These are phyloP conservation scores for Phytopythium aichiense DNA, from an alignment of 352 stramenopile genomes.

Conservation along the genomic window DNA sequence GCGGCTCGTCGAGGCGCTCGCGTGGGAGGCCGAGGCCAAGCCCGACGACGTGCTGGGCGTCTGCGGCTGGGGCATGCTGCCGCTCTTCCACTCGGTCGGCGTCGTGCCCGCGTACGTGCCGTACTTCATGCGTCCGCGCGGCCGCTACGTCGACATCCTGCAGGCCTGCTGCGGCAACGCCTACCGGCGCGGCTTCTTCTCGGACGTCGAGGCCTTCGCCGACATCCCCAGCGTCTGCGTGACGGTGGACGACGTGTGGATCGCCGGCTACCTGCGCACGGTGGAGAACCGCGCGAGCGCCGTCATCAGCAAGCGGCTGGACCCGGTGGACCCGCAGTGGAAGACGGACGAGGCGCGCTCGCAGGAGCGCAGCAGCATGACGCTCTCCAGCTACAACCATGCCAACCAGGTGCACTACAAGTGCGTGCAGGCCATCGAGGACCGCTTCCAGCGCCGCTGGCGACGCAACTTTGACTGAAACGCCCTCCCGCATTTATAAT, in stretches of 20 bases:
- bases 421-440: conserved; percentile 72
- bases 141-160: conserved; percentile 74
- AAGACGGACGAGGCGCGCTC: conserved; percentile 55
- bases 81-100: conserved; percentile 68
- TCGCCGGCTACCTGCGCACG: conserved; percentile 70
- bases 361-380: conserved; percentile 46
- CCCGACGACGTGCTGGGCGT: conserved; percentile 62
- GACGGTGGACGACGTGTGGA: conserved; percentile 82
- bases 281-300: conserved; percentile 54
- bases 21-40: conserved; percentile 61
- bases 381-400: conserved; percentile 78
- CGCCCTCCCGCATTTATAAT: not conserved
- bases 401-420: conserved; percentile 81
- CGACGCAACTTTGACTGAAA: conserved; percentile 60
- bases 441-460: conserved; percentile 54
- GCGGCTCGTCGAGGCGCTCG: conserved; percentile 53
- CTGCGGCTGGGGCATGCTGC: conserved; percentile 78
- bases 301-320: conserved; percentile 75
- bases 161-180: conserved; percentile 68
- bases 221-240: conserved; percentile 66
- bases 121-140: conserved; percentile 72
- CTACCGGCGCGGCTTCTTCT: conserved; percentile 75
- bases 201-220: conserved; percentile 58
- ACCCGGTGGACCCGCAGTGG: conserved; percentile 60
- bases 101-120: conserved; percentile 77